Evolutionary conservation across 2,329 filamentous ascomycete genomes (phyloP).

Genomic region (Ophiostoma ulmi): DNA sequence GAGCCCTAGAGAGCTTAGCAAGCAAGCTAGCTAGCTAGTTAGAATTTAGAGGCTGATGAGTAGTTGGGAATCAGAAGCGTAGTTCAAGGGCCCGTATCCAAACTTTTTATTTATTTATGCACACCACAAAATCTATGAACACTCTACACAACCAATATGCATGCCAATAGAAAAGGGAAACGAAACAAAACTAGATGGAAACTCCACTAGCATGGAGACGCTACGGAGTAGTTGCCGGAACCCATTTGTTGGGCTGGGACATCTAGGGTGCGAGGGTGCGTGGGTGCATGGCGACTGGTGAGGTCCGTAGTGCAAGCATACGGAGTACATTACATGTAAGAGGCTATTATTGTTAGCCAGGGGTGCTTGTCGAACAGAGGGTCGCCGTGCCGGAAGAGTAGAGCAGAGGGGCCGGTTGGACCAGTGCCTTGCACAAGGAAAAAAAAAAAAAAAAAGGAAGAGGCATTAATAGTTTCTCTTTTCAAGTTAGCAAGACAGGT

Average conservation of each 20-base stretch:
- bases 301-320: too few species aligned
- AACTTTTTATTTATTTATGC: neutral
- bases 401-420: slow-evolving; percentile 19
- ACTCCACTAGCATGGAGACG: slow-evolving; percentile 18
- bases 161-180: slow-evolving; percentile 2
- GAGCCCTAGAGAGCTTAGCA: too few species aligned
- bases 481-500: too few species aligned
- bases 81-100: too few species aligned
- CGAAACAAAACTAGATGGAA: slow-evolving; percentile 4
- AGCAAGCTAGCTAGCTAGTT: neutral
- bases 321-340: neutral
- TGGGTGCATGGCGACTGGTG: neutral
- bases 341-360: neutral
- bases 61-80: too few species aligned
- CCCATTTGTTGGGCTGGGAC: slow-evolving; percentile 26
- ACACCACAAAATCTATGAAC: neutral
- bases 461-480: neutral
- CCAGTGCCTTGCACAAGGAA: slow-evolving; percentile 12
- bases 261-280: slow-evolving; percentile 18
- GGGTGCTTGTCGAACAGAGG: slow-evolving; percentile 6
- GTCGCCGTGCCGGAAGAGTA: slow-evolving; percentile 18
- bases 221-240: slow-evolving; percentile 24
- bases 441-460: too few species aligned
- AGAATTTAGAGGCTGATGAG: too few species aligned
- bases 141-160: neutral